These are phyloP conservation scores for Candida parachauliodes DNA, from an alignment of 805 yeast genomes.

Conservation along the genomic window DNA sequence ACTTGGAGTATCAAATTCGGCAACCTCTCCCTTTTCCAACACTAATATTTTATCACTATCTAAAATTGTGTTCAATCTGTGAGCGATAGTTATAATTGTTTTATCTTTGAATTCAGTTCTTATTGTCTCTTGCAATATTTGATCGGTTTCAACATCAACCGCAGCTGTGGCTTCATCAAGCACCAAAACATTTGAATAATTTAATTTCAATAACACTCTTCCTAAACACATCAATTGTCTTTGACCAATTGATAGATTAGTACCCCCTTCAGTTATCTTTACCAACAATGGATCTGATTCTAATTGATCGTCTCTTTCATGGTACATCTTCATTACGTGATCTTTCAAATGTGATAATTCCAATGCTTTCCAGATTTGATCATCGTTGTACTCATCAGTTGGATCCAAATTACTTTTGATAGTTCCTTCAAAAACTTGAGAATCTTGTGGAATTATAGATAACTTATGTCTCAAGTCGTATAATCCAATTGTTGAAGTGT, in stretches of 20 bases:
- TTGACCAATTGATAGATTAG: conserved; percentile 51
- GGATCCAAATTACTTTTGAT: conserved; percentile 42
- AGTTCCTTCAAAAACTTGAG: conserved; percentile 44
- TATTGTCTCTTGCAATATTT: conserved; percentile 73
- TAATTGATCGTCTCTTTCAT: conserved; percentile 22
- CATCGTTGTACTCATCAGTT: conserved; percentile 30
- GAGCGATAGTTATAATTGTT: conserved; percentile 82
- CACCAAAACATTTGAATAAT: conserved; percentile 55
- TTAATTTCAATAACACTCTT: conserved; percentile 65
- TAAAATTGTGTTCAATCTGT: conserved; percentile 76
- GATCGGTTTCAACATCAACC: conserved; percentile 82
- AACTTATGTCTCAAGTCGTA: conserved; percentile 40
- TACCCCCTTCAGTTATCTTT: conserved; percentile 41
- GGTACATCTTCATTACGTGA: conserved; percentile 37
- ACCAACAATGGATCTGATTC: conserved; percentile 30
- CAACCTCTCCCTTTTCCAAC: conserved; percentile 69
- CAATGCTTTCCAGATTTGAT: conserved; percentile 39
- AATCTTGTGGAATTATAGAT: conserved; percentile 44
- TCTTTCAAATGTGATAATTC: conserved; percentile 41
- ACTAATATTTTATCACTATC: conserved; percentile 78
- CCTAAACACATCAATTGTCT: conserved; percentile 69
- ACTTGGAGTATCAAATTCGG: conserved; percentile 72
- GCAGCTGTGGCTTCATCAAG: conserved; percentile 89
- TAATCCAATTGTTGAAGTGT: conserved; percentile 36
- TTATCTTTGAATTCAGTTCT: conserved; percentile 70